A percentile compares a stretch with the other conserved stretches of the same genome.
phyloP scores from a whole-genome alignment of 768 basidiomycete species.

The Suillus variegatus region DNA sequence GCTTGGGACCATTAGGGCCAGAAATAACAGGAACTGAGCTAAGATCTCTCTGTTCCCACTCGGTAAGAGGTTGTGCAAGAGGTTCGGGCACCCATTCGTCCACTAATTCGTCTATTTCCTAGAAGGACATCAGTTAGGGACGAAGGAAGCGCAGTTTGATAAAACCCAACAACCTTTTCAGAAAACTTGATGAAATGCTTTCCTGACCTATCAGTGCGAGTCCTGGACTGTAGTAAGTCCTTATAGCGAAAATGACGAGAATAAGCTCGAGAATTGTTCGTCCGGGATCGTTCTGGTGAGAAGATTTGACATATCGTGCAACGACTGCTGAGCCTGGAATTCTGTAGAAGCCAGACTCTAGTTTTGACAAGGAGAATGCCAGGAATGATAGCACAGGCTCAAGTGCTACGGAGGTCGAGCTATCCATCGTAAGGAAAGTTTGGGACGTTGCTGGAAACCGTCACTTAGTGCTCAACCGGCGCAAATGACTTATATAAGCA shows the following conservation, averaged over 20 bases:
- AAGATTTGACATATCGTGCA: constrained; percentile 90
- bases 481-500: not conserved
- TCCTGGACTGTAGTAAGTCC: constrained; percentile 90
- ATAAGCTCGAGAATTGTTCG: constrained; percentile 89
- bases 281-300: constrained; percentile 95
- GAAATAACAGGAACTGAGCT: constrained; percentile 72
- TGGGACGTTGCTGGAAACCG: not conserved
- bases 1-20: constrained; percentile 82
- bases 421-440: constrained; percentile 33
- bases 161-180: constrained; percentile 68
- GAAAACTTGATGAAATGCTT: constrained; percentile 90
- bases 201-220: constrained; percentile 78
- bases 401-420: constrained; percentile 34
- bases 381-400: constrained; percentile 67
- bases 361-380: constrained; percentile 55
- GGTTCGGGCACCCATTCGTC: constrained; percentile 94
- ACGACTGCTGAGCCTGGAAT: constrained; percentile 82
- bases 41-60: constrained; percentile 68
- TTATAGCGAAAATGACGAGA: constrained; percentile 82
- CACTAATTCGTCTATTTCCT: constrained; percentile 98
- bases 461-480: not conserved
- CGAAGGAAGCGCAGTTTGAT: not conserved
- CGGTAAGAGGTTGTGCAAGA: constrained; percentile 62
- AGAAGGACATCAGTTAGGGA: constrained; percentile 6
- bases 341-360: constrained; percentile 69